A percentile compares a stretch with the other conserved stretches of the same genome.
Conservation (phyloP, 768 basidiomycete species). For the Suillus hirtellus region DNA sequence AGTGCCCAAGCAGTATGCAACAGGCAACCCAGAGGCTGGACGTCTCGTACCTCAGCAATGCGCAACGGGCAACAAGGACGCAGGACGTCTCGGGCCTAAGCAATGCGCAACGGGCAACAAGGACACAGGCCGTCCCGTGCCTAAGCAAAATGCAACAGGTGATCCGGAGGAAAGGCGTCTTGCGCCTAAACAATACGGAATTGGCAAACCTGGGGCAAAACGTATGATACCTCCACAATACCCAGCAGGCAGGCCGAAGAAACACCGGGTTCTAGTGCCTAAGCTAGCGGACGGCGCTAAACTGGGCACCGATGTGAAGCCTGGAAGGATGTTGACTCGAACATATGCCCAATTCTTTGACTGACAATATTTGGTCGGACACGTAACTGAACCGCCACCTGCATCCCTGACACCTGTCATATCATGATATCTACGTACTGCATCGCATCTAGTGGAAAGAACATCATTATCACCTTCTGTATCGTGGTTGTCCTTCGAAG, state of each 20-base stretch:
- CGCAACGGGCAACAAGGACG: not conserved
- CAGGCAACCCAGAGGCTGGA: not conserved
- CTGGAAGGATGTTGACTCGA: constrained; percentile 17
- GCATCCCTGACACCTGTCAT: not conserved
- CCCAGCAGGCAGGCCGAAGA: not conserved
- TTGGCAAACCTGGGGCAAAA: not conserved
- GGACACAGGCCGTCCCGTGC: not conserved
- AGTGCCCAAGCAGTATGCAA: not conserved
- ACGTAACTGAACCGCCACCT: not conserved
- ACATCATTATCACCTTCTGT: not conserved
- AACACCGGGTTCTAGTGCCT: not conserved
- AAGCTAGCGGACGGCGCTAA: constrained; percentile 11
- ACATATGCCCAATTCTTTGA: constrained; percentile 26
- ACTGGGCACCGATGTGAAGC: constrained; percentile 1
- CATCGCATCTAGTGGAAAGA: not conserved
- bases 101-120: not conserved
- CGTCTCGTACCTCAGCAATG: not conserved
- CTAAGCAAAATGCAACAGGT: not conserved
- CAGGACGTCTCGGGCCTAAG: not conserved
- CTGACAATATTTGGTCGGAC: constrained; percentile 20
- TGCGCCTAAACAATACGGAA: not conserved
- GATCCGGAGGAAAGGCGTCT: not conserved
- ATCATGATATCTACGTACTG: not conserved
- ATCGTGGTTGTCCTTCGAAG: too few relatives aligned
- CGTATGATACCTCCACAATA: not conserved